phyloP scores from a whole-genome alignment of 1,284 basidiomycete species.

The Chalciporus piperatoides region DNA sequence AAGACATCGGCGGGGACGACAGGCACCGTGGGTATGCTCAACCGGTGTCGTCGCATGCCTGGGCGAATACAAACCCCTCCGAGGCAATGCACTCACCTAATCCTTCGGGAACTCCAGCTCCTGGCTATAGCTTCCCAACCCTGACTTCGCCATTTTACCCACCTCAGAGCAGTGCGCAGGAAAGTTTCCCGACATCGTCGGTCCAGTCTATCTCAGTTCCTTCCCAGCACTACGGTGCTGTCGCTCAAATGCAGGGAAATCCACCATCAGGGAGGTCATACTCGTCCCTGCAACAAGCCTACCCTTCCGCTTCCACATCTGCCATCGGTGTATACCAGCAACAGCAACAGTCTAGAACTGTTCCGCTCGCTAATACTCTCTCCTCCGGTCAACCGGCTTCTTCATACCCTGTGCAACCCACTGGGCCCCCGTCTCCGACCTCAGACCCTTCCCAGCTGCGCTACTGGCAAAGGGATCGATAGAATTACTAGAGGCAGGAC shows the following conservation, averaged over 20 bases:
- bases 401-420: slow-evolving; percentile 23
- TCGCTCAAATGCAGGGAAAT: slow-evolving; percentile 19
- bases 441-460: slow-evolving; percentile 27
- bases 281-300: slow-evolving; percentile 28
- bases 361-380: not conserved
- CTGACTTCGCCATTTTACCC: slow-evolving; percentile 47
- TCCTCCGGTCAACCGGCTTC: slow-evolving; percentile 17
- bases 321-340: slow-evolving; percentile 22
- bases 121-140: slow-evolving; percentile 34
- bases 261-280: slow-evolving; percentile 26
- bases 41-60: slow-evolving; percentile 26
- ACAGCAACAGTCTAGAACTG: slow-evolving; percentile 20
- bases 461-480: slow-evolving; percentile 31
- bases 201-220: slow-evolving; percentile 31
- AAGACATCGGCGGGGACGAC: slow-evolving; percentile 24
- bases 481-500: slow-evolving; percentile 12
- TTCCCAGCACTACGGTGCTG: slow-evolving; percentile 27
- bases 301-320: slow-evolving; percentile 19
- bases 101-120: slow-evolving; percentile 21
- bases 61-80: slow-evolving; percentile 21
- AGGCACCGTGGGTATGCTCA: slow-evolving; percentile 32
- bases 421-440: slow-evolving; percentile 22
- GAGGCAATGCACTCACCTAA: slow-evolving; percentile 22
- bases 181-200: slow-evolving; percentile 22
- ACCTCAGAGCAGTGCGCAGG: slow-evolving; percentile 26